Evolutionary conservation across 257 asterid genomes (phyloP).

Genomic region (Gynochthodes officinalis): DNA sequence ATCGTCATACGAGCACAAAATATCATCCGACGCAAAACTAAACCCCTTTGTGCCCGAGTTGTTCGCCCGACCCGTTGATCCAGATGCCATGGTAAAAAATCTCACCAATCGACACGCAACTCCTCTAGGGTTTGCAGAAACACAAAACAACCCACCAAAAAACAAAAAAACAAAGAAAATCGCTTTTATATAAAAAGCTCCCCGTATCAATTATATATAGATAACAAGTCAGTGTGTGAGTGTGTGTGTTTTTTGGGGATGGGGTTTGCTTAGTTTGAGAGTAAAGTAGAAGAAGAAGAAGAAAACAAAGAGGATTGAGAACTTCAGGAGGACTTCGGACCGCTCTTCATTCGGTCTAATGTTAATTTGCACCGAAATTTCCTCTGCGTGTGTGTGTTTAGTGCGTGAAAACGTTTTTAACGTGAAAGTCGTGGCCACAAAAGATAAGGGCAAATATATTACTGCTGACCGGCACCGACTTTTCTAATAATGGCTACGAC

Average conservation of each 20-base stretch:
- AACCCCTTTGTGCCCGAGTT: slow-evolving; percentile 56
- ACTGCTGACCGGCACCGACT: slow-evolving; percentile 2
- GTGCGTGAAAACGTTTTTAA: slow-evolving; percentile 15
- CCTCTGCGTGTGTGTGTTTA: neutral
- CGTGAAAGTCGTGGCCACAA: slow-evolving; percentile 8
- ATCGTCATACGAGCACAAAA: slow-evolving; percentile 78
- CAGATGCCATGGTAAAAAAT: slow-evolving; percentile 64
- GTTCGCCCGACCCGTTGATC: slow-evolving; percentile 56
- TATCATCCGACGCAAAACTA: slow-evolving; percentile 79
- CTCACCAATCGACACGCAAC: slow-evolving; percentile 5
- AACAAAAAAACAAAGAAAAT: neutral
- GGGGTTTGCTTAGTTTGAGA: slow-evolving; percentile 21
- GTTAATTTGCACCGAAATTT: neutral
- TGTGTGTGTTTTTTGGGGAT: neutral
- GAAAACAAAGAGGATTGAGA: neutral
- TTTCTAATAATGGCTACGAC: too few species aligned
- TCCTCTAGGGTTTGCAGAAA: neutral
- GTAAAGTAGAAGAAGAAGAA: slow-evolving; percentile 10
- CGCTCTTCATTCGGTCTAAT: neutral
- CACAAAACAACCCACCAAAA: too few species aligned
- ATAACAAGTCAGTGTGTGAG: neutral
- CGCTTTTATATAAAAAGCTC: neutral
- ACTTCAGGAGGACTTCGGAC: neutral
- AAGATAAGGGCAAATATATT: slow-evolving; percentile 10
- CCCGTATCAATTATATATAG: neutral